Evolutionary conservation across 169 alveolate species (phyloP), one percentile per base, ranked within the genome.

Genomic region (Cryptosporidium bovis): DNA sequence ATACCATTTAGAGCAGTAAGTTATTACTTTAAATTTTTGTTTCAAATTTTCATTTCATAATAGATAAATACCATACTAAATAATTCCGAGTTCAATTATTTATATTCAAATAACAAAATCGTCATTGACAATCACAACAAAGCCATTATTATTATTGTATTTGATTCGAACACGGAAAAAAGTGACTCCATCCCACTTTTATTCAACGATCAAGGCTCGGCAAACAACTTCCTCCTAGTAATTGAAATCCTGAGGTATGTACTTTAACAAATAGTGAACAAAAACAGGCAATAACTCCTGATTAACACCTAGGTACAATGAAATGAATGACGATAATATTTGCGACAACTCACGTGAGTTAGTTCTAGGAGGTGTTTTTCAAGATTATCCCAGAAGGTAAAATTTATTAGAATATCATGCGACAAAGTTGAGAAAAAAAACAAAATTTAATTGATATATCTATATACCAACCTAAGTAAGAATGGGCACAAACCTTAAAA

Each of bases 1-100:
- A 77, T 77, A 34, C 87, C 87, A 44, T 77, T 77, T 48, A 77
- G 64, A 62, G 87, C 87, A 56, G 87, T 77, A 77, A 77, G 87
- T 77, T 69, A 7, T 62, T 2, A 62, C 7, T 62, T 62, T 29
- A 6, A 62, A 33, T 24, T n/a, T 1, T 62, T 24, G 1, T 6
- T 62, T 62, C 3, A 62, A 13, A 27, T 20, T 62, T 13, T 62
- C n/a, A 4, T 48, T 51, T 29, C 33, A 24, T 60, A n/a, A 33
- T 31, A 77, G 87, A 77, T 77, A 12, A 77, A 56, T 60, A 62
- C 87, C 18, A 55, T 77, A n/a, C 29, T 77, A 60, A 77, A 62
- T 20, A 46, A 71, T 20, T 77, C 87, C 0, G 87, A 77, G 62
- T 77, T 62, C 27, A 62, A 44, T 64, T 77, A 77, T 29, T 48